phyloP scores from a whole-genome alignment of 148 eudicot species.

The Selenicereus undatus region DNA sequence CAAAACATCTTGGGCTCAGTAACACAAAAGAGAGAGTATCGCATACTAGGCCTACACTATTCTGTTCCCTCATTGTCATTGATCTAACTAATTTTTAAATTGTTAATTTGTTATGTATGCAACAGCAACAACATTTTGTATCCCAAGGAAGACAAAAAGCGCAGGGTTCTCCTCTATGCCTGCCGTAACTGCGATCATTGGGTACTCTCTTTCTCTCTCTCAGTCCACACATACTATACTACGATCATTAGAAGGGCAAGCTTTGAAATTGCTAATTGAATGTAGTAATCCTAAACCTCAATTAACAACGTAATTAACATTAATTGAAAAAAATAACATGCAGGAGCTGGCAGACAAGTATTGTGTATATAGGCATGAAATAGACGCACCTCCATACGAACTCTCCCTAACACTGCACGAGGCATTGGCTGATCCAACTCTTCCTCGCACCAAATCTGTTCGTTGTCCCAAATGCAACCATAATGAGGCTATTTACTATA shows the following conservation, averaged over 20 bases:
- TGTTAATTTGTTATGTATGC: background rate
- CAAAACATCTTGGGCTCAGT: too few species aligned
- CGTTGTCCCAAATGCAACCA: constrained; percentile 80
- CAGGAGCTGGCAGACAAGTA: constrained; percentile 91
- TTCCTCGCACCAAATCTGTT: constrained; percentile 91
- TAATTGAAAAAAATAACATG: background rate
- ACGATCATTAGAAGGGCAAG: too few species aligned
- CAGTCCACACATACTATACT: background rate
- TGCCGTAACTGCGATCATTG: constrained; percentile 93
- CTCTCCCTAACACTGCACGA: constrained; percentile 86
- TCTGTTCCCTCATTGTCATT: too few species aligned
- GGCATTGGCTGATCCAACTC: constrained; percentile 95
- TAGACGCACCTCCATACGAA: constrained; percentile 60
- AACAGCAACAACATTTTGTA: constrained; percentile 86
- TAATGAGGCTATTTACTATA: constrained; percentile 54
- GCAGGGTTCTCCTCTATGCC: constrained; percentile 80
- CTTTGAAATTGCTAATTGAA: too few species aligned
- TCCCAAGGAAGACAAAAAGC: constrained; percentile 86
- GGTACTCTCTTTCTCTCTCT: constrained; percentile 33
- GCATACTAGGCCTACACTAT: too few species aligned
- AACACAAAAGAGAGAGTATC: too few species aligned
- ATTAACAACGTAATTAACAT: background rate
- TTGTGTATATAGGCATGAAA: constrained; percentile 90
- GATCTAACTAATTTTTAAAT: background rate
- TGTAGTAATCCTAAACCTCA: too few species aligned